Percentiles rank a stretch among this genome's conserved stretches.
Evolutionary conservation across 345 rosid species (phyloP).

Genomic region (Bruguiera gymnorhiza): DNA sequence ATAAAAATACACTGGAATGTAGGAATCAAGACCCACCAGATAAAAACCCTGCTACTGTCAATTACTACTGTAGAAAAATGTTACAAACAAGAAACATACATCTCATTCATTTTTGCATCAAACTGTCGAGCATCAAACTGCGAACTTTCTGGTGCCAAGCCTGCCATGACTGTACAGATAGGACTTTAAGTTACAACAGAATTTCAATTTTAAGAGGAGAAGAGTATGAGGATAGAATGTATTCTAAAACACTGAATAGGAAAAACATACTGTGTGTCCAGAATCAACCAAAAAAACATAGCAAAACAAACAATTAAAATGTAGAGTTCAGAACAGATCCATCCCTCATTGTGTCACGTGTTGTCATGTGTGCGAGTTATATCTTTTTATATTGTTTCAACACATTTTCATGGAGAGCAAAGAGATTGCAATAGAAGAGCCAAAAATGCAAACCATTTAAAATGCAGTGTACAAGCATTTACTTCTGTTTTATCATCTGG

Average conservation of each 20-base stretch:
- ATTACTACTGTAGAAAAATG: not conserved
- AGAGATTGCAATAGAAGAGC: slow-evolving; percentile 48
- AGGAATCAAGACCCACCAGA: not conserved
- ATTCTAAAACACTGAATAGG: not conserved
- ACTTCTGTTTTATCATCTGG: slow-evolving; percentile 39
- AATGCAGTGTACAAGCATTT: slow-evolving; percentile 39
- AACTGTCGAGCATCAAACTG: slow-evolving; percentile 70
- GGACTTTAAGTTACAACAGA: not conserved
- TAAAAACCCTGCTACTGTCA: not conserved
- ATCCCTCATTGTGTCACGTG: not conserved
- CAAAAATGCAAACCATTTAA: slow-evolving; percentile 50
- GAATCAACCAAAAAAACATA: not conserved
- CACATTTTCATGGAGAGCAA: too few species aligned
- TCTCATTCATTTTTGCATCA: slow-evolving; percentile 68
- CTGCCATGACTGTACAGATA: slow-evolving; percentile 62
- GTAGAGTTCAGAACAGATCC: not conserved
- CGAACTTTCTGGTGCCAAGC: slow-evolving; percentile 64
- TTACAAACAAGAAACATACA: slow-evolving; percentile 47
- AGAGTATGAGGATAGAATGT: not conserved
- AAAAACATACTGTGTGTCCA: not conserved
- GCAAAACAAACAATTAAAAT: not conserved
- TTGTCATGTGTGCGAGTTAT: too few species aligned
- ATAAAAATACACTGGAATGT: not conserved
- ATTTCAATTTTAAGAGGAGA: not conserved
- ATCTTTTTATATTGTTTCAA: too few species aligned